phyloP scores from a whole-genome alignment of 352 stramenopile genomes.

The Elongisporangium prolatum region DNA sequence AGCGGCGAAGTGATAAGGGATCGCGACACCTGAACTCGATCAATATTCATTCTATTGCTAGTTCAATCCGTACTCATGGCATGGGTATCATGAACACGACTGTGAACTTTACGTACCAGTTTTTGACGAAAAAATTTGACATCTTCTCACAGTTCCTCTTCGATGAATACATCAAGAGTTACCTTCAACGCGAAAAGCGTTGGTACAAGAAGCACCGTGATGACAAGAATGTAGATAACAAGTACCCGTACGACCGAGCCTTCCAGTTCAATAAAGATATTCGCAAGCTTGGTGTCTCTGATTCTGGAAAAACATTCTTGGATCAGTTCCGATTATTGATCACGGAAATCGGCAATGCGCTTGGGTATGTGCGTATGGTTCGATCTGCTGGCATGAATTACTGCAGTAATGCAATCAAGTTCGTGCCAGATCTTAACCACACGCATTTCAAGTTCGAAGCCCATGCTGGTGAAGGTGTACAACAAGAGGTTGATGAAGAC shows the following conservation, averaged over 20 bases:
- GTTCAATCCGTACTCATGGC: conserved; percentile 92
- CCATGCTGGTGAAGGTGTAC: conserved; percentile 53
- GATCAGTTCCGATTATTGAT: conserved; percentile 90
- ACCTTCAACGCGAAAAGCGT: conserved; percentile 89
- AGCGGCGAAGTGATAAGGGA: conserved; percentile 87
- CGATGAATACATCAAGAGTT: conserved; percentile 93
- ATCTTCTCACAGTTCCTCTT: conserved; percentile 92
- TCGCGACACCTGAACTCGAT: conserved; percentile 92
- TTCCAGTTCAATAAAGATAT: conserved; percentile 93
- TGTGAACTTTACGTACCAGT: conserved; percentile 95
- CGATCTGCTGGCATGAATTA: conserved; percentile 90
- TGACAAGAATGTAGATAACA: conserved; percentile 86
- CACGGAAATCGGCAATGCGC: conserved; percentile 91
- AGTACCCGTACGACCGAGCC: conserved; percentile 90
- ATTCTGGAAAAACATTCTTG: conserved; percentile 85
- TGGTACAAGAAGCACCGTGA: conserved; percentile 93
- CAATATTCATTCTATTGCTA: conserved; percentile 89
- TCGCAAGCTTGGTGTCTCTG: conserved; percentile 79
- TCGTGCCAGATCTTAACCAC: conserved; percentile 88
- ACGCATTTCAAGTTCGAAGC: conserved; percentile 81
- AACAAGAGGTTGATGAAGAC: conserved; percentile 59
- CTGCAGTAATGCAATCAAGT: conserved; percentile 91
- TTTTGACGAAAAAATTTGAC: conserved; percentile 89
- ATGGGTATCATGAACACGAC: conserved; percentile 95
- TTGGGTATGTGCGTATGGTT: conserved; percentile 93